Base-by-base conservation (phyloP, 2,329 filamentous ascomycete genomes). In the Knoxdaviesia capensis region DNA sequence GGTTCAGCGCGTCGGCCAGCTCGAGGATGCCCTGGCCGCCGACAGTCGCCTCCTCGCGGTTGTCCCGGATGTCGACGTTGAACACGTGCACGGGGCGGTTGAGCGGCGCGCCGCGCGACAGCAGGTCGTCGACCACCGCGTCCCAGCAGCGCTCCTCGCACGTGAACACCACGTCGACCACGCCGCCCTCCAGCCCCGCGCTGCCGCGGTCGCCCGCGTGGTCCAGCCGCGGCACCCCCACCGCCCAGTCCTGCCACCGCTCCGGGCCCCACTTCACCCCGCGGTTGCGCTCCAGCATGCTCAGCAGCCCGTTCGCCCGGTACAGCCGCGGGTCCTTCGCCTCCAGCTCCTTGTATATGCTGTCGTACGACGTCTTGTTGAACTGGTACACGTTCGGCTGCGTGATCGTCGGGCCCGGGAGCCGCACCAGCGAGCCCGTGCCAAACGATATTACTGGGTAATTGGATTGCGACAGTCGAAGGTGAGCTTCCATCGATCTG, bases 131-230 rank as follows among this genome's bases (percentile, higher is more conserved):
- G 7, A 98, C 72, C 33, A 98, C 90, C 5, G 90, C 87, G 59
- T 98, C 90, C 85, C 92, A 98, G 56, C 90, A 98, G 46, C 90
- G 71, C 61, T 98, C 90, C 59, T 98, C 90, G 55, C 90, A 98
- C 1, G 90, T 98, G 50, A 98, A 87, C 45, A 98, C 87, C 6
- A 96, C 66, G 55, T 98, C 90, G 0, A 94, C 87, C 4, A 93
- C 69, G 6, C 90, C 90, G 6, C 79, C 81, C 58, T 98, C 90
- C 6, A 82, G 81, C 10, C 90, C 90, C 11, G 71, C 58, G 44
- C 76, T 77, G 29, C 90, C 90, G 54, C 80, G 76, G 55, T 94
- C 80, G 38, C 70, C 70, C 35, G 74, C 64, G 48, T 86, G 78
- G 6, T 36, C 31, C 7, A 90, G 62, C 31, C 88, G 72, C 31